Base-by-base conservation (phyloP, 169 alveolate genomes). In the Perkinsus olseni region DNA sequence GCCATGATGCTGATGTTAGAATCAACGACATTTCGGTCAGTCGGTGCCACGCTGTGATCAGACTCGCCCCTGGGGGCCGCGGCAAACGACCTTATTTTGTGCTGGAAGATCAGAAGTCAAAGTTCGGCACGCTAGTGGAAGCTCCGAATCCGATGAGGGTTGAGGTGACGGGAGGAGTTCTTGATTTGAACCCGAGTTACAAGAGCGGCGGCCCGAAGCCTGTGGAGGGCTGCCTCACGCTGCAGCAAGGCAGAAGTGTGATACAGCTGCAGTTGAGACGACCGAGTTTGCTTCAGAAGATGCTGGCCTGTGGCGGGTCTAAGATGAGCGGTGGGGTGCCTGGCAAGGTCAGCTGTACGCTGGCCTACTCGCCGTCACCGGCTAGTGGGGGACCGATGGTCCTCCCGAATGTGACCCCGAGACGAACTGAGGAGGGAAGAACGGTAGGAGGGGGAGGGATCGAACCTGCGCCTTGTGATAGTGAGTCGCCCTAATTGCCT, bases 11-110 rank as follows among this genome's bases (percentile, higher is more conserved):
- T 62, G 99, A 97, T 92, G 95, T 98, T n/a, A 95, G 99, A 92
- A 95, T 98, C 51, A 96, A 96, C 92, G 99, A 98, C 95, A 98
- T 98, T 38, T 97, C 99, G 51, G 99, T 98, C 0, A 97, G 99
- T 8, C 94, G 99, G 95, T 50, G 92, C 62, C 99, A 98, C 95
- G 98, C 99, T 6, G 91, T 92, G 38, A 94, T 98, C 48, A 95
- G 96, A 82, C 96, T 92, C 91, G 31, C 17, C 34, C 95, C 95
- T 92, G 96, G 95, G 8, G 98, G 98, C 90, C 97, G 97, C 38
- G 82, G 82, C 13, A 62, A 62, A 28, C 13, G 82, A 24, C 82
- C 82, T 0, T 62, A 62, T 62, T 97, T 98, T 94, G 96, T 97
- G 93, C 94, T 98, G 28, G 97, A 97, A 93, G 99, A 98, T 95